Evolutionary conservation across 495 filamentous ascomycete genomes (phyloP).

Genomic region (Aspergillus sparsus): DNA sequence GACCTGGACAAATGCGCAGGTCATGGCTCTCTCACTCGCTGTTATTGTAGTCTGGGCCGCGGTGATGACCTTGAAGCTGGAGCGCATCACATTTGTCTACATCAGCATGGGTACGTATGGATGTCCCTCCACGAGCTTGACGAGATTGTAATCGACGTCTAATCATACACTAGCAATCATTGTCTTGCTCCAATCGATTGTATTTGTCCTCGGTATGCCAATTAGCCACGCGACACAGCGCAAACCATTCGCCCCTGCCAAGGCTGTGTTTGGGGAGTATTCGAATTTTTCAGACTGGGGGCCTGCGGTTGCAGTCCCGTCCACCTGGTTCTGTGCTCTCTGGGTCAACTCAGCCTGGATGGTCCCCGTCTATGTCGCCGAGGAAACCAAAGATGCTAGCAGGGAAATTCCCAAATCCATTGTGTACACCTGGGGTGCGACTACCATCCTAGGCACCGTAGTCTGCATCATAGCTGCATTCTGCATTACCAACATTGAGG

Average conservation of each 20-base stretch:
- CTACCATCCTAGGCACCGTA: background rate
- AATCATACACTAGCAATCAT: background rate
- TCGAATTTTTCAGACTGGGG: background rate
- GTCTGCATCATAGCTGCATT: background rate
- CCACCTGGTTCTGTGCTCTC: background rate
- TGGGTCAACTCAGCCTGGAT: slow-evolving; percentile 1
- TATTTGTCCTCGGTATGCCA: background rate
- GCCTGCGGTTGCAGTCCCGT: background rate
- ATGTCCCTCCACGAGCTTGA: background rate
- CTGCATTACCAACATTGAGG: background rate
- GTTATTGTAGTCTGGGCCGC: background rate
- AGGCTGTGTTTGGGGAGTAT: background rate
- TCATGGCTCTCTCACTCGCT: background rate
- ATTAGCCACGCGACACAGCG: background rate
- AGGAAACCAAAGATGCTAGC: background rate
- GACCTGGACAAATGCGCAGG: background rate
- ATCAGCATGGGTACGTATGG: background rate
- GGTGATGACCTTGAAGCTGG: background rate
- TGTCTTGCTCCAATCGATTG: background rate
- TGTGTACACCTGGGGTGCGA: background rate
- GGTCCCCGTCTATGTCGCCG: background rate
- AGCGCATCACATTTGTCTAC: background rate
- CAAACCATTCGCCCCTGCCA: background rate
- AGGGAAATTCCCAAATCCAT: background rate
- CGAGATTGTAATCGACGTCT: background rate